phyloP scores from a whole-genome alignment of 2,329 filamentous ascomycete species.

The Leptographium flavum region DNA sequence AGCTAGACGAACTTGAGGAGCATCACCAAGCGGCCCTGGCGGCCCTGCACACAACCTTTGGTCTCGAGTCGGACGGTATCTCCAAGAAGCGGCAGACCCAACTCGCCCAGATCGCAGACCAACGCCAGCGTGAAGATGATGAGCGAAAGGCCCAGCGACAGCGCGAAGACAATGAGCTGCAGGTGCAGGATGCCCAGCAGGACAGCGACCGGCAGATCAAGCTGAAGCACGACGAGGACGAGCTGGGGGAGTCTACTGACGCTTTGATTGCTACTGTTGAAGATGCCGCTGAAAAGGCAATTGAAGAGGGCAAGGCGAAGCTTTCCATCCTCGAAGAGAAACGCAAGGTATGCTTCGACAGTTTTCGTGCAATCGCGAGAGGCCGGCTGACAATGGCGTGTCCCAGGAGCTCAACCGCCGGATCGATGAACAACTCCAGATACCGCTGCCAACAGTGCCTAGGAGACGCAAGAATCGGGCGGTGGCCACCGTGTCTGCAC shows the following conservation, averaged over 20 bases:
- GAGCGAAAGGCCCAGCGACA: conserved; percentile 22
- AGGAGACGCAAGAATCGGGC: conserved; percentile 11
- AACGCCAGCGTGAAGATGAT: conserved; percentile 26
- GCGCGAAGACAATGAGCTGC: conserved; percentile 22
- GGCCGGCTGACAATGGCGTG: background rate
- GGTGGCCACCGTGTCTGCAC: background rate
- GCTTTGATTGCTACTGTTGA: conserved; percentile 20
- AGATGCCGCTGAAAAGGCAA: conserved; percentile 15
- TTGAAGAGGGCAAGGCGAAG: conserved; percentile 19
- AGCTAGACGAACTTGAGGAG: conserved; percentile 25
- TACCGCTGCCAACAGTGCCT: conserved; percentile 17
- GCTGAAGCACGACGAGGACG: conserved; percentile 16
- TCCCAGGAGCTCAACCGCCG: conserved; percentile 26
- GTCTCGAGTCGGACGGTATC: conserved; percentile 17
- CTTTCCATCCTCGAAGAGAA: conserved; percentile 20
- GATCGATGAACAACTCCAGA: conserved; percentile 26
- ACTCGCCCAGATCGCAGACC: conserved; percentile 19
- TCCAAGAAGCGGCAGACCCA: conserved; percentile 16
- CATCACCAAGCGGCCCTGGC: conserved; percentile 21
- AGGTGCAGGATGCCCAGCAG: conserved; percentile 14
- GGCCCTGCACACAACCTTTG: conserved; percentile 17
- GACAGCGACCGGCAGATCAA: conserved; percentile 18
- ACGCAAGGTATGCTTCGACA: conserved; percentile 14
- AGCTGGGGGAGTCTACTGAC: conserved; percentile 22
- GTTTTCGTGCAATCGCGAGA: background rate